Base-by-base conservation (phyloP, 257 asterid genomes). In the Forsythia suspensa region DNA sequence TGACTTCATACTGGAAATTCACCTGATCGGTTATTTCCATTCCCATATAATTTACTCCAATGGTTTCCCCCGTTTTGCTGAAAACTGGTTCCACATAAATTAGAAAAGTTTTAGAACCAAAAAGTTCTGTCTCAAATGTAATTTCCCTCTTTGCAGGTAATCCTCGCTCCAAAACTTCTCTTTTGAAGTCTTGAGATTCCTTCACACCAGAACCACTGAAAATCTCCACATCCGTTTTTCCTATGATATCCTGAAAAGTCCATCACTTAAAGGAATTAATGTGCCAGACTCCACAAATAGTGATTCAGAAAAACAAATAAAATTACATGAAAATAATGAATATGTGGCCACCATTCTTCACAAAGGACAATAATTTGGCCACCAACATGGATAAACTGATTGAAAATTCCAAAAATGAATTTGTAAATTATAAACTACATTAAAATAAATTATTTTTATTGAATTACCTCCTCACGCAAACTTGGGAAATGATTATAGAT, bases 21-120 rank as follows among this genome's bases (percentile, higher is more conserved):
- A 91, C 97, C 92, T 92, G 97, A 83, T 94, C 98, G 40, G 97
- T 94, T 51, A 94, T 87, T 78, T 94, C 98, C 98, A 94, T 94
- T 70, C 98, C 98, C 98, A 94, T 94, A 80, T 94, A 94, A 83
- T 94, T 94, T 21, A 94, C 97, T 59, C 98, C 98, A 48, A 94
- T 90, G 5, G 94, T 92, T 76, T 94, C 97, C 48, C 97, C 98
- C 2, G 92, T 82, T 84, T 92, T 94, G 87, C 94, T 94, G 89
- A 94, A 94, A 79, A 94, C 98, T 52, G 97, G 98, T 52, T 94
- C 98, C 4, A 88, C 97, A n/a, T 91, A 94, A 37, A 94, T 94
- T 79, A 94, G 77, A 78, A 94, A 94, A 11, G 97, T 94, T 73
- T 94, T 94, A 11, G 90, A 85, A 24, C 98, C 98, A 73, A 94